These are phyloP conservation scores for Straminergon stramineum DNA, from an alignment of 225 moss, liverwort and hornwort species.

Conservation along the genomic window DNA sequence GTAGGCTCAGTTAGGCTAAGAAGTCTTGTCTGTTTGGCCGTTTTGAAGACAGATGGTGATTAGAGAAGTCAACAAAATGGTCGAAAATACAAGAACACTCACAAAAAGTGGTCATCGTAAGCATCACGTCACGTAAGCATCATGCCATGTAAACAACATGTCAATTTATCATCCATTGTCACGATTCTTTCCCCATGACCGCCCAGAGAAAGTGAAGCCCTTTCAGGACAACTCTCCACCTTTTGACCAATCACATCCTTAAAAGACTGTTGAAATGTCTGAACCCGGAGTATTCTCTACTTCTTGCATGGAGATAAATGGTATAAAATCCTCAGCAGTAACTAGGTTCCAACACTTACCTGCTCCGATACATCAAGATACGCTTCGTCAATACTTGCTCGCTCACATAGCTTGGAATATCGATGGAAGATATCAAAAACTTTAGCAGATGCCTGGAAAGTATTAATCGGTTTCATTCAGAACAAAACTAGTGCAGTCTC, in stretches of 20 bases:
- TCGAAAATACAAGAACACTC: background rate
- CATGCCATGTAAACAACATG: background rate
- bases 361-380: conserved; percentile 84
- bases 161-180: background rate
- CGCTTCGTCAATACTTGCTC: conserved; percentile 97
- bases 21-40: background rate
- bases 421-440: conserved; percentile 79
- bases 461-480: background rate
- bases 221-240: background rate
- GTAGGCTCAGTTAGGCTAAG: background rate
- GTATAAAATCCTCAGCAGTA: background rate
- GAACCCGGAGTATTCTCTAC: background rate
- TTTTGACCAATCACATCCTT: background rate
- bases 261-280: background rate
- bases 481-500: background rate
- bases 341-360: conserved; percentile 18
- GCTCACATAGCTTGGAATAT: conserved; percentile 77
- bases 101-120: background rate
- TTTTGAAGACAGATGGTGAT: background rate
- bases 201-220: background rate
- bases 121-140: background rate
- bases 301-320: background rate
- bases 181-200: background rate
- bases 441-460: conserved; percentile 77
- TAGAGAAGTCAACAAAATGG: background rate